Conservation (phyloP, 2,329 filamentous ascomycete genomes). For the Byssoonygena ceratinophila region DNA sequence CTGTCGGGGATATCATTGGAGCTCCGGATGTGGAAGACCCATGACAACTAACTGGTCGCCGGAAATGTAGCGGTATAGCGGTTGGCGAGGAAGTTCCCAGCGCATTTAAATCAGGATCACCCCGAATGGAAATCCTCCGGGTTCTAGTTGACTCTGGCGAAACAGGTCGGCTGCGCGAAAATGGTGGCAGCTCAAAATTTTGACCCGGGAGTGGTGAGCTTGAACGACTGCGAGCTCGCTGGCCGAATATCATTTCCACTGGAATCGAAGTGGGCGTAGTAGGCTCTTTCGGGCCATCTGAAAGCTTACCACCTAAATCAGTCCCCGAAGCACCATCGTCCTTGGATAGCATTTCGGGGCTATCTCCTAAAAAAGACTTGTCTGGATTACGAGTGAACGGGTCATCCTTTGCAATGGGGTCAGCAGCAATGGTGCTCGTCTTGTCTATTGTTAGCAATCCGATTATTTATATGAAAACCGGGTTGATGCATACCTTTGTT, state of each 20-base stretch:
- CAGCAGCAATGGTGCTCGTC: neutral
- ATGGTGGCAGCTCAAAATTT: constrained; percentile 23
- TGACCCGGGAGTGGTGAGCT: constrained; percentile 25
- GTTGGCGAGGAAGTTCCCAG: constrained; percentile 39
- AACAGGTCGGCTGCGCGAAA: constrained; percentile 28
- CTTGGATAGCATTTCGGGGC: constrained; percentile 48
- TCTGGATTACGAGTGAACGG: neutral
- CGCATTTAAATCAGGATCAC: constrained; percentile 21
- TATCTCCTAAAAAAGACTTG: constrained; percentile 54
- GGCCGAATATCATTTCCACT: neutral
- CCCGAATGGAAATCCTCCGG: constrained; percentile 24
- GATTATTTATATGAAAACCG: neutral
- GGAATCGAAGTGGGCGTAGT: constrained; percentile 15
- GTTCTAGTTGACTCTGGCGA: constrained; percentile 18
- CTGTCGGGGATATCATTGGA: constrained; percentile 30
- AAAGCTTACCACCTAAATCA: constrained; percentile 10
- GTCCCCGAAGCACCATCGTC: constrained; percentile 40
- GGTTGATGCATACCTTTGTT: constrained; percentile 29
- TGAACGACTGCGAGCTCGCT: constrained; percentile 26
- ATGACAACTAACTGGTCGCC: constrained; percentile 40
- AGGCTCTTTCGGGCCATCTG: constrained; percentile 16
- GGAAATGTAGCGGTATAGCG: constrained; percentile 47
- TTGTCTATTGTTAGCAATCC: neutral
- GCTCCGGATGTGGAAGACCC: constrained; percentile 23
- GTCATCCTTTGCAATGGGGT: neutral